Base-by-base conservation (phyloP, 805 yeast genomes). In the Saccharomyces jurei region DNA sequence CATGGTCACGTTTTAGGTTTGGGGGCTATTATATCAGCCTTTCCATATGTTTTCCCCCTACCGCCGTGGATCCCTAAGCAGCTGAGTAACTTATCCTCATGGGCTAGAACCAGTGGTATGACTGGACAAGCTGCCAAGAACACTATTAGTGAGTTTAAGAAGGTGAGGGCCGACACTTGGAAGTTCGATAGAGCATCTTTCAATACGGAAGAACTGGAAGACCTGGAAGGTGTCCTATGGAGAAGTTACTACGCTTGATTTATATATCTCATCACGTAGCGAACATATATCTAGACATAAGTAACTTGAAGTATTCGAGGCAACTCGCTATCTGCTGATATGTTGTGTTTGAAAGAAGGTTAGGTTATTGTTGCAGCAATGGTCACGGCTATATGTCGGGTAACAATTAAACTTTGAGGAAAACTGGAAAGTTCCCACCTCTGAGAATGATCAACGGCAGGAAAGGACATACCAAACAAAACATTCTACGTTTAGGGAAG, bases 91-190 rank as follows among this genome's bases (percentile, higher is more conserved):
- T 71, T 94, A 55, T 90, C 96, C 0, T 80, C 79, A 27, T 83
- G 83, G 66, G 84, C 89, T 2, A 81, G 86, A 14, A 79, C 87
- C 22, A 84, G 84, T 17, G 97, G 97, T 6, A 67, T 83, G 52
- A 81, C 87, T 29, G 96, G 96, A 1, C 81, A 84, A 53, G 80
- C 96, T 1, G 95, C 96, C 6, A 92, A 92, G 69, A 84, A 83
- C 31, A 79, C 81, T 1, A 76, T 92, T 51, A 84, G 96, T 58
- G 84, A 82, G 58, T 94, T 94, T 73, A 92, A 91, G 68, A 90
- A 90, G 73, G 82, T 89, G 5, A 80, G 98, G 60, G 95, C 91
- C 55, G 99, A 92, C 63, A 89, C 97, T 0, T 92, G 99, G 99
- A 96, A 88, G 63, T 81, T 89, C 56, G 99, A 92, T 67, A 79